Base-by-base conservation (phyloP, 257 asterid species). In the Solanum pimpinellifolium region DNA sequence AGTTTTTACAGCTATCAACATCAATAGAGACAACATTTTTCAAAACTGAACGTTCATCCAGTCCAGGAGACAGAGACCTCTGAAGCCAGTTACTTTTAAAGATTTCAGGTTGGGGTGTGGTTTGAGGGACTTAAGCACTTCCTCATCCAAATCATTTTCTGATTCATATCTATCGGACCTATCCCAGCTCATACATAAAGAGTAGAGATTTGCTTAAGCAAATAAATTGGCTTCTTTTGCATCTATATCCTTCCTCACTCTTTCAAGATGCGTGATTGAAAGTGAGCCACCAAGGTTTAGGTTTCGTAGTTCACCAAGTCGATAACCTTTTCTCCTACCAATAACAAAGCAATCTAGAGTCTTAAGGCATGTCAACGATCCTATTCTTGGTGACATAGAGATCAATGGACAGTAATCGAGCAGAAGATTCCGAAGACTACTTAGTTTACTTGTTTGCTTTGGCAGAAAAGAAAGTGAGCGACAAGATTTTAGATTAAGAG, bases 221-320 rank as follows among this genome's bases (percentile, higher is more conserved):
- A 20, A 74, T 42, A 91, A 35, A 82, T 89, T 89, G 29, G 90
- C 91, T 83, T 85, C 89, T 84, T 52, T 56, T 4, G 91, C 90
- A 88, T 78, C 89, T 37, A 56, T 9, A 20, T 27, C 35, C 47
- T 81, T 80, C 41, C 33, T 72, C 59, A 88, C 91, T 65, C 88
- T 84, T 86, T 89, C 91, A 27, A 88, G 73, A 70, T 76, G 68
- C 15, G 7, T 20, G 70, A 91, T 70, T 27, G 41, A 8, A 21
- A 91, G 90, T 3, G 29, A 6, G 25, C 90, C 90, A 23, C 69
- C 29, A 9, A 88, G 90, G 59, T 91, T 85, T 82, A 91, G 84
- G 29, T 14, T 42, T 42, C 80, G 73, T 41, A 90, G 83, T 84
- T 90, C 92, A 65, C 82, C 82, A 35, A 90, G 72, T 25, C 49